These are phyloP conservation scores for Candida nitratophila DNA, from an alignment of 805 yeast species.

Conservation along the genomic window DNA sequence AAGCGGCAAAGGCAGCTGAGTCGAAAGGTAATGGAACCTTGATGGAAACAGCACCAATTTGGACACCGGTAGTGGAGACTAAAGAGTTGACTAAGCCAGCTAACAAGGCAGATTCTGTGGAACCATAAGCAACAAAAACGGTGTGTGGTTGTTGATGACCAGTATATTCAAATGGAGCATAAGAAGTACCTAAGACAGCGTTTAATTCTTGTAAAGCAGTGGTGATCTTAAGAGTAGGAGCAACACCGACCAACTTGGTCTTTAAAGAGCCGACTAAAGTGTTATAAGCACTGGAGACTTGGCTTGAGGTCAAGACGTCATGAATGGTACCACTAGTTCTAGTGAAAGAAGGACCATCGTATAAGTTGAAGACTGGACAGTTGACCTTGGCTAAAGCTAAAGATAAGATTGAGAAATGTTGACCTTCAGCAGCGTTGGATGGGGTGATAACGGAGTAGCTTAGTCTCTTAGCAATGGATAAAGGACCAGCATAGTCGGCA, in stretches of 20 bases:
- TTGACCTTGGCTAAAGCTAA: constrained; percentile 58
- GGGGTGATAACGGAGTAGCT: constrained; percentile 69
- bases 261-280: constrained; percentile 27
- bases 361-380: constrained; percentile 60
- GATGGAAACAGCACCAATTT: constrained; percentile 61
- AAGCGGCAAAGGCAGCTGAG: constrained; percentile 46
- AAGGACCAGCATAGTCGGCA: constrained; percentile 57
- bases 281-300: constrained; percentile 32
- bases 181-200: constrained; percentile 43
- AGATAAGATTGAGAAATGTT: constrained; percentile 58
- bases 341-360: constrained; percentile 69
- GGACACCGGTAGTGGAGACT: constrained; percentile 22
- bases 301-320: constrained; percentile 36
- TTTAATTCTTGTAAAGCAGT: constrained; percentile 46
- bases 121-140: constrained; percentile 79
- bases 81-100: constrained; percentile 33
- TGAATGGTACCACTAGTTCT: constrained; percentile 41
- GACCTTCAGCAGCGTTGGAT: constrained; percentile 52
- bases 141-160: constrained; percentile 60
- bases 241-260: constrained; percentile 11
- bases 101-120: constrained; percentile 55
- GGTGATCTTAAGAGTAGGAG: constrained; percentile 30
- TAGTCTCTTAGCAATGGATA: constrained; percentile 54
- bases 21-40: constrained; percentile 82
- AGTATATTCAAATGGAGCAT: constrained; percentile 59